A percentile compares a stretch with the other conserved stretches of the same genome.
These are phyloP conservation scores for Adansonia grandidieri DNA, from an alignment of 441 rosid species.

Conservation along the genomic window DNA sequence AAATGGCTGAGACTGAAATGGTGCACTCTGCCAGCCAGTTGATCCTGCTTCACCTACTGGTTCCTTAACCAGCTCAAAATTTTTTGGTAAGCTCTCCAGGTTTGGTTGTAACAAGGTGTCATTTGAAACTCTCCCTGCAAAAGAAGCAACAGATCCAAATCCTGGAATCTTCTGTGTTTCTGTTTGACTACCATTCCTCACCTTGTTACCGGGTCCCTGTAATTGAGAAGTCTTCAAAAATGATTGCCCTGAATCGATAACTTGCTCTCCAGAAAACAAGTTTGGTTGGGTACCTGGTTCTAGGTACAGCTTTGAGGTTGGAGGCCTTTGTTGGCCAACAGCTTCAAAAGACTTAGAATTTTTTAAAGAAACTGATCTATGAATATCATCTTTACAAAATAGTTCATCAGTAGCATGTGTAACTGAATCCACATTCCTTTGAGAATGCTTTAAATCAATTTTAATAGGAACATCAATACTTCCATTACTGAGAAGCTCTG, in stretches of 20 bases:
- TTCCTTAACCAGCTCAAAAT: slow-evolving; percentile 42
- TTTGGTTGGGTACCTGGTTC: slow-evolving; percentile 42
- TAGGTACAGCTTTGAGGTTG: slow-evolving; percentile 36
- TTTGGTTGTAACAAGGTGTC: slow-evolving; percentile 38
- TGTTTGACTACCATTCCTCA: slow-evolving; percentile 30
- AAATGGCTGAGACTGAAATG: slow-evolving; percentile 53
- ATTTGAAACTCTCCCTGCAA: slow-evolving; percentile 40
- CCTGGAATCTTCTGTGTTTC: slow-evolving; percentile 46
- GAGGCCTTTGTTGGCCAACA: slow-evolving; percentile 39
- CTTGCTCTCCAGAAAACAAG: slow-evolving; percentile 33
- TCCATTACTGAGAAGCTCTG: slow-evolving; percentile 29
- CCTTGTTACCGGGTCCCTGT: slow-evolving; percentile 35
- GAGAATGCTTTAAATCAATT: slow-evolving; percentile 32
- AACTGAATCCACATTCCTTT: slow-evolving; percentile 36
- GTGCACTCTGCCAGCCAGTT: slow-evolving; percentile 37
- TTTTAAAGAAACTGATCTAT: slow-evolving; percentile 38
- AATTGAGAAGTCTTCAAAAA: slow-evolving; percentile 35
- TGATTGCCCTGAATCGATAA: slow-evolving; percentile 46
- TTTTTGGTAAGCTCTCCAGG: slow-evolving; percentile 35
- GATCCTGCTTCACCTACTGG: slow-evolving; percentile 39
- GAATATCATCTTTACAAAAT: slow-evolving; percentile 19
- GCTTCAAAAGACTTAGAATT: slow-evolving; percentile 40
- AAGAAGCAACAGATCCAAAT: slow-evolving; percentile 40
- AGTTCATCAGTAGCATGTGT: slow-evolving; percentile 30
- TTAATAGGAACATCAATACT: slow-evolving; percentile 31